A percentile compares a stretch with the other conserved stretches of the same genome.
These are phyloP conservation scores for Solanum hybrid DNA, from an alignment of 305 asterid genomes.

Conservation along the genomic window DNA sequence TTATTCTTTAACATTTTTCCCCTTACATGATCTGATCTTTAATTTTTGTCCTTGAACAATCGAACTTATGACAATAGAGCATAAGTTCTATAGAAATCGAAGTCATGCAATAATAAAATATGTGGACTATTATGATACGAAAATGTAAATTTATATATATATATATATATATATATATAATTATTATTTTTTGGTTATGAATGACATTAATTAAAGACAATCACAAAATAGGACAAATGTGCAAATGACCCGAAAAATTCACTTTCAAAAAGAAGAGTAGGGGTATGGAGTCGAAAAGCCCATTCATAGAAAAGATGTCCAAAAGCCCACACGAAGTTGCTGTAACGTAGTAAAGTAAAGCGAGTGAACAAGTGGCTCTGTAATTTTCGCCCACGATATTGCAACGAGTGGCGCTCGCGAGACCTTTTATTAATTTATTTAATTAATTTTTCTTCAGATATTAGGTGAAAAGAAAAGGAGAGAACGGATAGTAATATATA, in stretches of 20 bases:
- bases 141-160: too few relatives aligned
- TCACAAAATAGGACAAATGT: too few relatives aligned
- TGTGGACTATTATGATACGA: neutral
- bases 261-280: too few relatives aligned
- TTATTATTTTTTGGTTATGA: neutral
- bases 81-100: neutral
- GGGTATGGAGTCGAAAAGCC: neutral
- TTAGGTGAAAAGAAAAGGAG: neutral
- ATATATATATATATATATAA: too few relatives aligned
- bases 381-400: constrained; percentile 9
- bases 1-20: too few relatives aligned
- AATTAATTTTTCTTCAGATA: neutral
- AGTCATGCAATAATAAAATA: neutral
- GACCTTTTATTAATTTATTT: neutral
- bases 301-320: neutral
- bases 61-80: neutral
- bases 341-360: neutral
- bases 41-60: neutral
- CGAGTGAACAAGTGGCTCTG: constrained; percentile 14
- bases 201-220: neutral
- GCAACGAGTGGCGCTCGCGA: constrained; percentile 28
- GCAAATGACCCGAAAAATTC: too few relatives aligned
- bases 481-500: neutral
- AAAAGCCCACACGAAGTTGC: neutral
- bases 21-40: neutral